Conservation (phyloP, 2,329 filamentous ascomycete species). For the Cercospora citrullina region DNA sequence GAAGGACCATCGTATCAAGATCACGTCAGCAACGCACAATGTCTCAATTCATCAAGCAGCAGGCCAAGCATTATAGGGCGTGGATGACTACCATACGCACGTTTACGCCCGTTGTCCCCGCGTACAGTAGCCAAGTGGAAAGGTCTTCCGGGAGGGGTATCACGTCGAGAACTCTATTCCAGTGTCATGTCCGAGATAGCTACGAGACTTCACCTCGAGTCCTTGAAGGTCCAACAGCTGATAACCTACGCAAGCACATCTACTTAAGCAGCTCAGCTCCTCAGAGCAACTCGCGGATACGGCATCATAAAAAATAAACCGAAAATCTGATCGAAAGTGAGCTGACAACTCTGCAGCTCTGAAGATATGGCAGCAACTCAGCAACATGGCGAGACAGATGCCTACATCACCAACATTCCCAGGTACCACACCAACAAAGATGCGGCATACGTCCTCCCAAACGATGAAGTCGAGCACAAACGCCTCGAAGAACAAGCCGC, state of each 20-base stretch:
- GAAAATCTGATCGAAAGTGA: background rate
- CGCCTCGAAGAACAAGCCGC: conserved; percentile 29
- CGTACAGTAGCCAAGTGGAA: background rate
- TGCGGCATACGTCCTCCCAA: conserved; percentile 19
- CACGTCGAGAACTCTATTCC: conserved; percentile 4
- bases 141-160: background rate
- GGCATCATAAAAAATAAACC: too few relatives aligned
- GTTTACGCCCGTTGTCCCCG: background rate
- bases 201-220: background rate
- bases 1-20: background rate
- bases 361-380: background rate
- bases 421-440: conserved; percentile 20
- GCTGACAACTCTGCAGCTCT: background rate
- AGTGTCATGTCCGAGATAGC: background rate
- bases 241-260: background rate
- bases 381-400: background rate
- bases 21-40: background rate
- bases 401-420: conserved; percentile 13
- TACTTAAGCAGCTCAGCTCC: background rate
- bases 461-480: conserved; percentile 24
- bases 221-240: background rate
- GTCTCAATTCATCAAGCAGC: background rate
- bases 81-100: background rate
- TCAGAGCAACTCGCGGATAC: background rate
- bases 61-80: background rate